Conservation (phyloP, 1,139 yeast species). For the Candida tropicalis region DNA sequence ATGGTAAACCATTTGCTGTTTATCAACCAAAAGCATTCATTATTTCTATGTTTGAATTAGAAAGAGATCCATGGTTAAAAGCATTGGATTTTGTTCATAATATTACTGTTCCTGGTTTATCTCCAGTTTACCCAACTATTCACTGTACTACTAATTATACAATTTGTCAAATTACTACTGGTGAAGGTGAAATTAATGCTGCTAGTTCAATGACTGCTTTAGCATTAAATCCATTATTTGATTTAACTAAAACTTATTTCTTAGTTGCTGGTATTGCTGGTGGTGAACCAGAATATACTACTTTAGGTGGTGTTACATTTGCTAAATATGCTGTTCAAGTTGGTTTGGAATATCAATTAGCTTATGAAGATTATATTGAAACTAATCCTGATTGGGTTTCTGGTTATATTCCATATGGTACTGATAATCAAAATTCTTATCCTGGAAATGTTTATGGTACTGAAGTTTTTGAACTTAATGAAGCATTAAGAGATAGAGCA, state of each 20-base stretch:
- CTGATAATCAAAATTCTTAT: slow-evolving; percentile 50
- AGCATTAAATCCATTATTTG: slow-evolving; percentile 55
- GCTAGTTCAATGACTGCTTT: slow-evolving; percentile 62
- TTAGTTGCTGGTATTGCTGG: slow-evolving; percentile 71
- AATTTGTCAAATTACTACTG: slow-evolving; percentile 64
- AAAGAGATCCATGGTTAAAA: slow-evolving; percentile 57
- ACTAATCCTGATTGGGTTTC: slow-evolving; percentile 59
- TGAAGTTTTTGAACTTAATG: slow-evolving; percentile 67
- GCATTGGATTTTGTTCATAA: slow-evolving; percentile 51
- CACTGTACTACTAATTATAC: slow-evolving; percentile 57
- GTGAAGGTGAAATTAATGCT: slow-evolving; percentile 72
- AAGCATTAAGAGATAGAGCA: slow-evolving; percentile 60
- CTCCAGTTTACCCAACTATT: slow-evolving; percentile 60
- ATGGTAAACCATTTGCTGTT: slow-evolving; percentile 38
- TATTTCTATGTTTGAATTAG: slow-evolving; percentile 59
- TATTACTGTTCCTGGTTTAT: slow-evolving; percentile 62
- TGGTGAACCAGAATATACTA: slow-evolving; percentile 52
- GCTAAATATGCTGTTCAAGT: slow-evolving; percentile 67
- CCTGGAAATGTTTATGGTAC: slow-evolving; percentile 64
- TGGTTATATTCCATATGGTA: slow-evolving; percentile 62
- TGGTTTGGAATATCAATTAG: slow-evolving; percentile 60
- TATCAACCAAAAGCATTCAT: slow-evolving; percentile 58
- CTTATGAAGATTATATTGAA: slow-evolving; percentile 45
- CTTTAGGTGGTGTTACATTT: slow-evolving; percentile 60
- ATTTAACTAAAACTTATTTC: slow-evolving; percentile 61